Evolutionary conservation across 106 monocot genomes (phyloP).

Genomic region (Acorus gramineus): DNA sequence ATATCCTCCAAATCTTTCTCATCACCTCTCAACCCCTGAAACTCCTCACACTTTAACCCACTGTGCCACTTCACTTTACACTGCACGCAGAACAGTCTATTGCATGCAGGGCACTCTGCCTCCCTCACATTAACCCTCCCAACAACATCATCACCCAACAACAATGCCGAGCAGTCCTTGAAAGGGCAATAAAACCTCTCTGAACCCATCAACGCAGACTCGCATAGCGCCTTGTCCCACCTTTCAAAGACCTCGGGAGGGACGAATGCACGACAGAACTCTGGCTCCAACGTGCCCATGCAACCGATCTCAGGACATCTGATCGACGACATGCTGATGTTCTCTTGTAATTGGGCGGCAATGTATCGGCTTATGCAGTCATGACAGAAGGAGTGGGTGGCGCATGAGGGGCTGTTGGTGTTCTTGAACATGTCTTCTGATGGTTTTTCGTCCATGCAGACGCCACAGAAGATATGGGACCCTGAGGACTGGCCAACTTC

Average conservation of each 20-base stretch:
- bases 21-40: no score
- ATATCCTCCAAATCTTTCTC: neutral
- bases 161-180: constrained; percentile 5
- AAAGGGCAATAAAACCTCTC: constrained; percentile 2
- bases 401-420: neutral
- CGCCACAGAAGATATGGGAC: neutral
- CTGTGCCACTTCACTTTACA: constrained; percentile 1
- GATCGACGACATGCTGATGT: neutral
- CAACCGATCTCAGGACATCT: neutral
- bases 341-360: constrained; percentile 1
- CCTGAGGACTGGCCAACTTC: neutral
- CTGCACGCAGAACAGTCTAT: neutral
- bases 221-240: constrained; percentile 2
- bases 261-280: neutral
- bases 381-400: neutral
- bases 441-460: neutral
- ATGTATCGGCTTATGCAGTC: constrained; percentile 5
- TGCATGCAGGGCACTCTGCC: constrained; percentile 1
- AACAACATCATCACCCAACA: neutral
- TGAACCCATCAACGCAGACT: neutral
- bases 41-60: neutral
- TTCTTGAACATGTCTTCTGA: neutral
- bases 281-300: neutral
- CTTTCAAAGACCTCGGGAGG: constrained; percentile 1
- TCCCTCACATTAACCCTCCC: neutral